Conservation (phyloP, 805 yeast species). For the Yamadazyma ubonensis region DNA sequence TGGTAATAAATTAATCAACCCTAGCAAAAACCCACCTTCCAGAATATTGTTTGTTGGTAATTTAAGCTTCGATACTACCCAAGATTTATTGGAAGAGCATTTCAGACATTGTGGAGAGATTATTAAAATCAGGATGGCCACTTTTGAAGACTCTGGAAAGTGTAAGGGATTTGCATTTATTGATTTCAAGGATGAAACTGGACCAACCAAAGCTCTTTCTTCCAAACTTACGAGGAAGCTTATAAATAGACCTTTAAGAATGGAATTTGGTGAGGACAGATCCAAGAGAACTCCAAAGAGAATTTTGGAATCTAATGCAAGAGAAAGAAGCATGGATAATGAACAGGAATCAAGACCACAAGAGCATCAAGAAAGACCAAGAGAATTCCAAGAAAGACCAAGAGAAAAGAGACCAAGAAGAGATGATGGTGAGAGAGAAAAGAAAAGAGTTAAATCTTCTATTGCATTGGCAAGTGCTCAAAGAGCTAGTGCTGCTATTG, state of each 20-base stretch:
- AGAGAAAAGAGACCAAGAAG: conserved; percentile 16
- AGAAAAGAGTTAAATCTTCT: conserved; percentile 64
- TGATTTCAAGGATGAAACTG: conserved; percentile 77
- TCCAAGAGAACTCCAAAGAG: conserved; percentile 64
- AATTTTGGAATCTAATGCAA: conserved; percentile 16
- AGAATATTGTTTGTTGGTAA: conserved; percentile 91
- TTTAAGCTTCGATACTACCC: conserved; percentile 86
- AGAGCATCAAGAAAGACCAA: conserved; percentile 3
- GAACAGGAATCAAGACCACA: not conserved
- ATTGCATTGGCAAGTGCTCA: conserved; percentile 85
- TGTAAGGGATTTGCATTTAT: conserved; percentile 96
- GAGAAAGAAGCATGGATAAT: conserved; percentile 11
- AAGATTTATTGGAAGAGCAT: conserved; percentile 71
- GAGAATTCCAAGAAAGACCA: conserved; percentile 8
- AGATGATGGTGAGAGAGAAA: conserved; percentile 18
- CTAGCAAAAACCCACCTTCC: conserved; percentile 81
- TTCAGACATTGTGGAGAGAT: conserved; percentile 93
- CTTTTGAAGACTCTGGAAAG: conserved; percentile 94
- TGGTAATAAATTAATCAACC: conserved; percentile 17
- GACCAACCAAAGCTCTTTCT: conserved; percentile 79
- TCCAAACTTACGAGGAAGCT: conserved; percentile 66
- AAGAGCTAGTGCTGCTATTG: conserved; percentile 86
- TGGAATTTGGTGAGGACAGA: conserved; percentile 96
- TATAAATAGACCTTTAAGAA: conserved; percentile 71
- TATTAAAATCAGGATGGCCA: conserved; percentile 84